A percentile compares a stretch with the other conserved stretches of the same genome.
These are phyloP conservation scores for Pleurotus tuoliensis DNA, from an alignment of 768 basidiomycete species.

Conservation along the genomic window DNA sequence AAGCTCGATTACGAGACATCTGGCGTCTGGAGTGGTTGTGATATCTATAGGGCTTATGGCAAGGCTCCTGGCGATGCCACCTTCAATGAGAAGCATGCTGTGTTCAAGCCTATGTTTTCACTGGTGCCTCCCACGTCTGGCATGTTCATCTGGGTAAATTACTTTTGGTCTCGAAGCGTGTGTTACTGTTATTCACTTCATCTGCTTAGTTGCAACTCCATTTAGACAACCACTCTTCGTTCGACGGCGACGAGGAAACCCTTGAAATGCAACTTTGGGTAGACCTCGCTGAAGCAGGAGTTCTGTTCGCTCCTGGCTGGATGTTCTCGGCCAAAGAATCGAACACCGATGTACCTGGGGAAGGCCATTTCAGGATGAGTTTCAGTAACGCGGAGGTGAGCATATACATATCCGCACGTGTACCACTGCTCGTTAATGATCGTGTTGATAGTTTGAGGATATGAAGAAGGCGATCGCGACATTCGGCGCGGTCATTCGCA, in stretches of 20 bases:
- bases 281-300: constrained; percentile 54
- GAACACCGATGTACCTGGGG: constrained; percentile 16
- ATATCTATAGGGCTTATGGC: constrained; percentile 42
- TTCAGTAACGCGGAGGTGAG: constrained; percentile 51
- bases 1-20: constrained; percentile 26
- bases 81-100: constrained; percentile 35
- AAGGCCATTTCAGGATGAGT: constrained; percentile 55
- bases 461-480: constrained; percentile 46
- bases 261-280: constrained; percentile 57
- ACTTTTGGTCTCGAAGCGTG: not conserved
- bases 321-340: constrained; percentile 38
- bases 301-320: constrained; percentile 61
- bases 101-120: constrained; percentile 42
- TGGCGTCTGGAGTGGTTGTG: constrained; percentile 30
- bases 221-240: constrained; percentile 51
- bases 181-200: not conserved
- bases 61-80: constrained; percentile 22
- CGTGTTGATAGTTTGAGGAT: constrained; percentile 24
- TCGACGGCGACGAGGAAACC: constrained; percentile 32
- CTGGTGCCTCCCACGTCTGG: constrained; percentile 76
- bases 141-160: constrained; percentile 74
- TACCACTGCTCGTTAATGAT: not conserved
- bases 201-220: constrained; percentile 52
- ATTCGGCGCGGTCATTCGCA: constrained; percentile 37
- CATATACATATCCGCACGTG: constrained; percentile 7